Evolutionary conservation across 176 grass and related monocot species (phyloP), one percentile per base, ranked within the genome.

Genomic region (Triticum monococcum): DNA sequence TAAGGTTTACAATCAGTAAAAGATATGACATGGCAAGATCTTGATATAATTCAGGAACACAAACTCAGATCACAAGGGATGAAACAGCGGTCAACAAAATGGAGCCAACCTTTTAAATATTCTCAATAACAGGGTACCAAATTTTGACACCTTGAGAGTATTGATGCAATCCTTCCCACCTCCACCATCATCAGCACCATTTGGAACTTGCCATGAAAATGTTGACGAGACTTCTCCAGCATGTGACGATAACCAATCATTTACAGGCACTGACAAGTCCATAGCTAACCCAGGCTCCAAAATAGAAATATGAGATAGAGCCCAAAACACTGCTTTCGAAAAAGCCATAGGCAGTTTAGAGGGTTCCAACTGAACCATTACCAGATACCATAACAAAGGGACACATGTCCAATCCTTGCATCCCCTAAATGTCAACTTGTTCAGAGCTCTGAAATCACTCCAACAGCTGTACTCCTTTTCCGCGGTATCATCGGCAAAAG

Each of bases 311-410:
- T 86, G 93, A 86, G 90, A 94, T 79, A 98, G 59, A 64, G 84
- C 90, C 93, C 91, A 98, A 92, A 96, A 94, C 40, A 92, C 91
- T 71, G 92, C 96, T 88, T 95, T 98, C 52, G 96, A 98, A 81
- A 94, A 98, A 35, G 93, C 80, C 86, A 96, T 91, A 74, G 93
- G 96, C 62, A 98, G 88, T 75, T 90, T 85, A 48, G 87, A 83
- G 33, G 92, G 88, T 79, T 98, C 92, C 84, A 92, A 48, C 88
- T 96, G 92, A 81, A 92, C 79, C 88, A 98, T 88, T 68, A 85
- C 84, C 83, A 88, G 85, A 84, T 90, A 94, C 96, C 96, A 98
- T 84, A 98, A 85, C 45, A 94, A 89, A 45, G 96, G 96, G 64
- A 94, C 82, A 38, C 93, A 95, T 86, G 79, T 90, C 96, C 93